These are phyloP conservation scores for Miamiensis avidus DNA, from an alignment of 169 alveolate genomes.

Conservation along the genomic window DNA sequence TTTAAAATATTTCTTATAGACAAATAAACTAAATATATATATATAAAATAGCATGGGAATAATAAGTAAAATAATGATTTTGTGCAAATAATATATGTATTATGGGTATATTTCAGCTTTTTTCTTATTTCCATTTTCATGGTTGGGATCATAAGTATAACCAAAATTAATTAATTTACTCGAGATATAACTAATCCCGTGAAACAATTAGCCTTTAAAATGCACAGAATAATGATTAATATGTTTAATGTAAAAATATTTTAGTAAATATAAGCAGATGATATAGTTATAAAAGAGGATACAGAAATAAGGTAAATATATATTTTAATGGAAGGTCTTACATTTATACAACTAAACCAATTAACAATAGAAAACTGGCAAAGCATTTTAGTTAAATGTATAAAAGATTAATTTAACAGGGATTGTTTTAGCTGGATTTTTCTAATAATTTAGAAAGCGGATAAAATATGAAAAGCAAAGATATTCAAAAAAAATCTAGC, in stretches of 20 bases:
- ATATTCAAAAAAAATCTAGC: not conserved
- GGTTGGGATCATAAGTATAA: not conserved
- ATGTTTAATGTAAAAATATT: slow-evolving; percentile 10
- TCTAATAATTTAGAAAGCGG: not conserved
- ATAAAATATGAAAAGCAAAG: not conserved
- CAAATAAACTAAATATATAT: no score
- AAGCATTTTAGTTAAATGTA: not conserved
- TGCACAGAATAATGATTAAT: slow-evolving; percentile 20
- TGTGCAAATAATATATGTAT: not conserved
- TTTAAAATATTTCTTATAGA: no score
- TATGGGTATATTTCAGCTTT: not conserved
- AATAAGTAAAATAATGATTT: not conserved
- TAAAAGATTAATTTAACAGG: not conserved
- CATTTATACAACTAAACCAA: no score
- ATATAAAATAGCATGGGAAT: not conserved
- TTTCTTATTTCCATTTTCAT: not conserved
- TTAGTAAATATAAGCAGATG: slow-evolving; percentile 13
- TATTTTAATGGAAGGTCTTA: no score
- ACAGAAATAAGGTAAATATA: slow-evolving; percentile 23
- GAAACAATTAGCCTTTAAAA: slow-evolving; percentile 13
- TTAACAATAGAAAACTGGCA: not conserved
- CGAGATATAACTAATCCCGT: slow-evolving; percentile 18
- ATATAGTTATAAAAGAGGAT: slow-evolving; percentile 24
- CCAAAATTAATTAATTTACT: not conserved
- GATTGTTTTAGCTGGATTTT: not conserved